Conservation (phyloP, 208 protist genomes). For the Trypanosoma congolense region DNA sequence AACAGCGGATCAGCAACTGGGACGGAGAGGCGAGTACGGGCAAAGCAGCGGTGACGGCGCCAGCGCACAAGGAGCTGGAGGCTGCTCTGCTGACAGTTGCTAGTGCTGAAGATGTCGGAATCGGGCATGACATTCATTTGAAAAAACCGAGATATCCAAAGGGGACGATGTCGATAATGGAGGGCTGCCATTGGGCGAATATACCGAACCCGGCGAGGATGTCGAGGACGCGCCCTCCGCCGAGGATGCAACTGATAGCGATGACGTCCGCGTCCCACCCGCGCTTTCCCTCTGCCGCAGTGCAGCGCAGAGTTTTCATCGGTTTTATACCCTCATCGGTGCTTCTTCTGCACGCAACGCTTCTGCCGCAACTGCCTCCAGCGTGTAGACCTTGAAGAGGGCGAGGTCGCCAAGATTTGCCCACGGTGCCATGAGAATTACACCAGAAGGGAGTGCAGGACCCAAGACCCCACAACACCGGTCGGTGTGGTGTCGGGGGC, state of each 20-base stretch:
- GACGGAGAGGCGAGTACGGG: neutral
- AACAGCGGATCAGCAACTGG: neutral
- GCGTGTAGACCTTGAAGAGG: constrained; percentile 23
- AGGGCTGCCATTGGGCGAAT: neutral
- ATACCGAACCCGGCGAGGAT: neutral
- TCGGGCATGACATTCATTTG: neutral
- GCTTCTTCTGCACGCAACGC: constrained; percentile 57
- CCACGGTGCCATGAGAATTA: constrained; percentile 64
- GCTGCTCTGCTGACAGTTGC: neutral
- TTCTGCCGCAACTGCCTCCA: constrained; percentile 61
- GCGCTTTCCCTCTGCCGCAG: constrained; percentile 34
- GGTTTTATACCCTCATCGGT: constrained; percentile 50
- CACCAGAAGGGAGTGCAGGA: constrained; percentile 28
- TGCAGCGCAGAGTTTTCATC: constrained; percentile 65
- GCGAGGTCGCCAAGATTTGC: constrained; percentile 32
- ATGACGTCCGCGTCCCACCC: constrained; percentile 42
- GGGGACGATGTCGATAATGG: neutral
- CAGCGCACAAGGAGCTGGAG: neutral
- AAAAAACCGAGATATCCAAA: neutral
- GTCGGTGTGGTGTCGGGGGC: constrained; percentile 6
- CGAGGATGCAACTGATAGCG: constrained; percentile 10
- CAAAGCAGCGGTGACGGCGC: neutral
- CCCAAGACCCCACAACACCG: constrained; percentile 4
- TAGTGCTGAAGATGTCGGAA: neutral
- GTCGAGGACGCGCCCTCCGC: constrained; percentile 15